Evolutionary conservation across 345 rosid species (phyloP), one percentile per base, ranked within the genome.

Genomic region (Gossypium ekmanianum): DNA sequence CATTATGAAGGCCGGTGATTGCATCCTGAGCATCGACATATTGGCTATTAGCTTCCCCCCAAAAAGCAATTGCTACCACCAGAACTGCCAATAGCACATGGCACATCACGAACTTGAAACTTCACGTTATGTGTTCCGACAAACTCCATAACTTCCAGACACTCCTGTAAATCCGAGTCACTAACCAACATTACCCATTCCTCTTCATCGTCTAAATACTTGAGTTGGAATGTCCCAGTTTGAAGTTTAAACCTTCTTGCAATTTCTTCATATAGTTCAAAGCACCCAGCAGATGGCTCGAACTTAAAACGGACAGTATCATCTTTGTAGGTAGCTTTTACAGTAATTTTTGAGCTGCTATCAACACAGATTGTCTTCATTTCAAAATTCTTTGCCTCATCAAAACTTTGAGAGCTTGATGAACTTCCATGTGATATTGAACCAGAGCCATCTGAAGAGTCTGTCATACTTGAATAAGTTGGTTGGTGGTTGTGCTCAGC

Each of bases 181-280:
- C 77, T 87, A 24, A 85, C 85, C 57, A 92, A 72, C 87, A 94
- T 73, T 74, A 94, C 95, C 97, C 97, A 94, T 77, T 94, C 97
- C 18, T 91, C 92, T 76, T 94, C 98, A 9, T 92, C 98, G 11
- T 92, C 97, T 52, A 94, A 77, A 72, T 94, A 94, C 81, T 85
- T 90, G 76, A 94, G 90, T 79, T 87, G 92, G 88, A 94, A 94
- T 1, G 86, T 74, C 5, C 92, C 94, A 2, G 78, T 84, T 67
- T 85, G 88, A 70, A 94, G 67, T 68, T 85, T 91, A 85, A 94
- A 89, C 72, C 98, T 86, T 80, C 78, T 88, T 17, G 85, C 88
- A 39, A 92, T 89, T 83, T 94, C 94, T 66, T 87, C 88, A 26
- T 91, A 89, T 47, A 94, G 87, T 65, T 89, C 89, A 77, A 83